Evolutionary conservation across 2,329 filamentous ascomycete genomes (phyloP), one percentile per base, ranked within the genome.

Genomic region (Penicillium nordicum): DNA sequence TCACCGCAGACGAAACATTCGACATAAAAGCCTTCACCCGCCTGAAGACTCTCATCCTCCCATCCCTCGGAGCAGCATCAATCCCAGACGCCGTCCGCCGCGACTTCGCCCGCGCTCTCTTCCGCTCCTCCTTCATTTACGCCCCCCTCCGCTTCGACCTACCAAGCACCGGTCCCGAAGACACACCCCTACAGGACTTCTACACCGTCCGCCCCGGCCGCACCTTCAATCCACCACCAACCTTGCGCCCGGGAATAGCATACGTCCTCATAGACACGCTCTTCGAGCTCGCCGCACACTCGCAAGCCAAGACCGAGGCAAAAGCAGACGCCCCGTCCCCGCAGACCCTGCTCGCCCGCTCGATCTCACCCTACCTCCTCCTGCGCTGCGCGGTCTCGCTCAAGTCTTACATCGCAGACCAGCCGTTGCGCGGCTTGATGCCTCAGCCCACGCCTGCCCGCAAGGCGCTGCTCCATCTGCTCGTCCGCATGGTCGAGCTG

Each of bases 351-450:
- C 84, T 97, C 16, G 89, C 93, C 0, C 83, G 86, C 68, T 88
- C 88, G 4, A 84, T 88, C 0, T 88, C 90, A 0, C 91, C 91
- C 0, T 93, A 90, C 66, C 80, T 97, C 3, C 88, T 97, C 43
- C 78, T 96, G 2, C 86, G 94, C 3, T 86, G 89, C 12, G 91
- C 89, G 0, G 79, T 96, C 16, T 87, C 90, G 0, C 76, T 97
- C n/a, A 87, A 90, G 54, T 81, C 87, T 0, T 97, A 96, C 69
- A 87, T 95, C 44, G 89, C 92, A 4, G 94, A 99, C 72, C 93
- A 97, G 69, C 92, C 93, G 0, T 79, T 99, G 21, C 83, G 94
- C 14, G 92, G 94, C 0, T 83, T 87, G 48, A 94, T 95, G 86
- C 94, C 94, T 5, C 90, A 94, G 70, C 93, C 93, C 0, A 79